Conservation (phyloP, 768 basidiomycete genomes). For the Hirschioporus abietinus region DNA sequence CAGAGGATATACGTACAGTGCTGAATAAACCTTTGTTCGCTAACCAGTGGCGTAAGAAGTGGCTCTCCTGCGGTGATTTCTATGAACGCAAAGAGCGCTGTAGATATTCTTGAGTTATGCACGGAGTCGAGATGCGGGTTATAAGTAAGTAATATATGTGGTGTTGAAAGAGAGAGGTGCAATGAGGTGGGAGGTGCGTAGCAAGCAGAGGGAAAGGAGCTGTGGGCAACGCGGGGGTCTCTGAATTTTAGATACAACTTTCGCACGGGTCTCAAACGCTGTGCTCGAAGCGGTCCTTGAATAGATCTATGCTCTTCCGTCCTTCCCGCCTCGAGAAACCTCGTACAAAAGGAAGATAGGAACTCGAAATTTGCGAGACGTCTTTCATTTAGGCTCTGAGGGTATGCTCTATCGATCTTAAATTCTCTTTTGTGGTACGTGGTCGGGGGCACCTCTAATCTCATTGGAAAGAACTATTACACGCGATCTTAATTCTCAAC, state of each 20-base stretch:
- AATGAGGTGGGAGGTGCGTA: neutral
- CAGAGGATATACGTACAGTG: neutral
- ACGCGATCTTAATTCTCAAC: neutral
- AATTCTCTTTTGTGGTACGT: neutral
- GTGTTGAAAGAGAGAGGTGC: neutral
- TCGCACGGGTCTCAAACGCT: neutral
- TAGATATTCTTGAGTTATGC: neutral
- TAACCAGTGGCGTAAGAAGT: neutral
- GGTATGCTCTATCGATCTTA: neutral
- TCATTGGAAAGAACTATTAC: neutral
- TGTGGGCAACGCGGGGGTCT: conserved; percentile 1
- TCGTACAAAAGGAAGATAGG: neutral
- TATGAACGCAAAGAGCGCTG: neutral
- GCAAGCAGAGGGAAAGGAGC: neutral
- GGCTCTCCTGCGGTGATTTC: neutral
- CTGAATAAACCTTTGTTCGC: neutral
- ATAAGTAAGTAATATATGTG: neutral
- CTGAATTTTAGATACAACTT: neutral
- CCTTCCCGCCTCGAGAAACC: neutral
- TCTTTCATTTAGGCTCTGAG: neutral
- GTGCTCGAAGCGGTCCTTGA: neutral
- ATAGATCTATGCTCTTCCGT: conserved; percentile 1
- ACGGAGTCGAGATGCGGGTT: neutral
- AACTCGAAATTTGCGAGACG: neutral
- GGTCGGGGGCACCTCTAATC: no score